Base-by-base conservation (phyloP, 2,329 filamentous ascomycete species). In the Pseudocercospora musae region DNA sequence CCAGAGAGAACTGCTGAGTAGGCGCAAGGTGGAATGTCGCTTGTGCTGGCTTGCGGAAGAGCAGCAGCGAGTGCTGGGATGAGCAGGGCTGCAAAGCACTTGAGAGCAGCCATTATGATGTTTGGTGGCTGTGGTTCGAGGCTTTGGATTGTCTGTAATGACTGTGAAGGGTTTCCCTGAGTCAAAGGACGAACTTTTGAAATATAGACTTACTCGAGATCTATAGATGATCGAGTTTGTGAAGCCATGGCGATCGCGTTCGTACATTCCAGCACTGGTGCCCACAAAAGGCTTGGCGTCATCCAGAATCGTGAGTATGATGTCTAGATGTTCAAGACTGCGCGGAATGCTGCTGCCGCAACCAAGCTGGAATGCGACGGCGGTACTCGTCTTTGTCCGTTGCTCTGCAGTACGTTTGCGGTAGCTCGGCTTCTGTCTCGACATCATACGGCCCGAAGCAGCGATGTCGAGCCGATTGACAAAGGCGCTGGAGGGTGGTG, bases 1-100 rank as follows among this genome's bases (percentile, higher is more conserved):
- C 60, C 53, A 6, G 62, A 11, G 42, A 63, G 58, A 3, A 66
- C 60, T n/a, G 62, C 57, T 20, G 50, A 54, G 25, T 57, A 56
- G 13, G 66, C 66, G 64, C 64, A 68, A 37, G 59, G n/a, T 23
- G 66, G 66, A n/a, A 66, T 61, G 25, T 60, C n/a, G 53, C 52
- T 40, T 33, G 52, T 54, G 52, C 53, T 53, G 18, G 33, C 40
- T 65, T 67, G 63, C 31, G 65, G 60, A 8, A 59, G 29, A 44
- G 63, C 42, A 1, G 59, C 42, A 25, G 52, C 63, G 21, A 67
- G 44, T 18, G 56, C 18, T 31, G 63, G 61, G 9, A 62, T 33
- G 29, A 60, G 46, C 18, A 59, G 18, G 18, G 52, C 52, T 18
- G 44, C 57, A 33, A 57, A 54, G 53, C 48, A 40, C 48, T 62